phyloP scores from a whole-genome alignment of 352 stramenopile species.

The Globisporangium irregulare region DNA sequence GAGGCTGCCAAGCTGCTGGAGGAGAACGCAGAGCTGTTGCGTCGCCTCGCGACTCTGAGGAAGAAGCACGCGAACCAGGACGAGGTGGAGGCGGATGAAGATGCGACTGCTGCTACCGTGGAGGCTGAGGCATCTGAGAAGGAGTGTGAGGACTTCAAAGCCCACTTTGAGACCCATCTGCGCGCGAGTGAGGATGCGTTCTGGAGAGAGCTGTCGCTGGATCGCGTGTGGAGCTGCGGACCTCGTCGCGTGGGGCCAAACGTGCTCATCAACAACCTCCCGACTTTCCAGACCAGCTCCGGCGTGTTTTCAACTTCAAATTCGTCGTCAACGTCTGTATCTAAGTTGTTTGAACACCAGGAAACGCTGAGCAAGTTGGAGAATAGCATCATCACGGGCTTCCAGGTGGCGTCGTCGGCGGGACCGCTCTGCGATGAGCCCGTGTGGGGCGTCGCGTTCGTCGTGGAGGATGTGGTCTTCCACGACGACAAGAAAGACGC shows the following conservation, averaged over 20 bases:
- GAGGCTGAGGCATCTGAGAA: constrained; percentile 9
- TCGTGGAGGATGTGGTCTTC: constrained; percentile 79
- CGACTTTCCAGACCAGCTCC: constrained; percentile 25
- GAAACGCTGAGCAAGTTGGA: constrained; percentile 57
- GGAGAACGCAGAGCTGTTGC: constrained; percentile 51
- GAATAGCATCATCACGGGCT: constrained; percentile 81
- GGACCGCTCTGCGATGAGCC: constrained; percentile 90
- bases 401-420: constrained; percentile 72
- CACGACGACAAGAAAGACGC: constrained; percentile 34
- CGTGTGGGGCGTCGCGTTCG: constrained; percentile 87
- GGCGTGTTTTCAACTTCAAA: constrained; percentile 11
- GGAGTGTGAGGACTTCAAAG: constrained; percentile 29
- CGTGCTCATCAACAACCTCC: constrained; percentile 75
- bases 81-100: not conserved
- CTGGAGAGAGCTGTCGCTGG: constrained; percentile 46
- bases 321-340: not conserved
- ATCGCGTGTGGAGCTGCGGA: constrained; percentile 73
- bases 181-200: constrained; percentile 44
- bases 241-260: constrained; percentile 73
- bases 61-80: constrained; percentile 23
- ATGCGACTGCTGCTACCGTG: not conserved
- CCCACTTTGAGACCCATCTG: constrained; percentile 47
- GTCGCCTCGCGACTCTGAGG: constrained; percentile 27
- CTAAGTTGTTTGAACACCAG: constrained; percentile 14
- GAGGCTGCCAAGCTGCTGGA: constrained; percentile 72